Percentiles rank a stretch among this genome's conserved stretches.
These are phyloP conservation scores for Aspergillus unguis DNA, from an alignment of 2,329 filamentous ascomycete species.

Conservation along the genomic window DNA sequence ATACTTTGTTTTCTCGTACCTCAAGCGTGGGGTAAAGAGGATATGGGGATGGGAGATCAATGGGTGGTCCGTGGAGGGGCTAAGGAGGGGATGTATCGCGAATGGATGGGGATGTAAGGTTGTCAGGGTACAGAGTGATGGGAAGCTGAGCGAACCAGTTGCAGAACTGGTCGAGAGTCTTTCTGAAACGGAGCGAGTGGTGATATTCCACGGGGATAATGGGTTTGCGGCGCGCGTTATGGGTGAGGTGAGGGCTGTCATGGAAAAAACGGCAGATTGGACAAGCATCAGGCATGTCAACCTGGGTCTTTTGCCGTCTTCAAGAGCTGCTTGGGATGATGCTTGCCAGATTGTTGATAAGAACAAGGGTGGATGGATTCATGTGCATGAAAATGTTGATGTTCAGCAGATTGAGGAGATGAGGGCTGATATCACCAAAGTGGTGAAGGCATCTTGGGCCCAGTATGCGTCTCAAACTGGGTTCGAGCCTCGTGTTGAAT, in stretches of 20 bases:
- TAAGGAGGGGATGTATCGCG: slow-evolving; percentile 68
- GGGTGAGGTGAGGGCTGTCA: slow-evolving; percentile 28
- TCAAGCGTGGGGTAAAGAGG: slow-evolving; percentile 61
- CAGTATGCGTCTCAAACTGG: slow-evolving; percentile 6
- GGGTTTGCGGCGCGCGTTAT: slow-evolving; percentile 47
- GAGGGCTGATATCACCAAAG: slow-evolving; percentile 36
- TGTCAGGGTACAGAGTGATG: slow-evolving; percentile 44
- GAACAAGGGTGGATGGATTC: slow-evolving; percentile 52
- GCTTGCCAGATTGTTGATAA: slow-evolving; percentile 50
- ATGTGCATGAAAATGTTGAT: slow-evolving; percentile 60
- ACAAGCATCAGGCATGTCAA: slow-evolving; percentile 55
- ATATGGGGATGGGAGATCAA: slow-evolving; percentile 91
- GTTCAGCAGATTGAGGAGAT: slow-evolving; percentile 42
- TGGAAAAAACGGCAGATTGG: slow-evolving; percentile 32
- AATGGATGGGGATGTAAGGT: slow-evolving; percentile 66
- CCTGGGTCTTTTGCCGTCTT: slow-evolving; percentile 56
- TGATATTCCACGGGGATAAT: slow-evolving; percentile 70
- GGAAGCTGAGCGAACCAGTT: slow-evolving; percentile 18
- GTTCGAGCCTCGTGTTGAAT: slow-evolving; percentile 19
- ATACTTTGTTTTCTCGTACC: slow-evolving; percentile 87
- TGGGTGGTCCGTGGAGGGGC: slow-evolving; percentile 78
- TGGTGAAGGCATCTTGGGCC: slow-evolving; percentile 36
- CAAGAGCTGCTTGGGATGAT: slow-evolving; percentile 47
- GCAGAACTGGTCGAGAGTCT: slow-evolving; percentile 33
- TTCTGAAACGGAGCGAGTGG: slow-evolving; percentile 52